Conservation (phyloP, 2,329 filamentous ascomycete genomes). For the Sphaerulina vaccinii region DNA sequence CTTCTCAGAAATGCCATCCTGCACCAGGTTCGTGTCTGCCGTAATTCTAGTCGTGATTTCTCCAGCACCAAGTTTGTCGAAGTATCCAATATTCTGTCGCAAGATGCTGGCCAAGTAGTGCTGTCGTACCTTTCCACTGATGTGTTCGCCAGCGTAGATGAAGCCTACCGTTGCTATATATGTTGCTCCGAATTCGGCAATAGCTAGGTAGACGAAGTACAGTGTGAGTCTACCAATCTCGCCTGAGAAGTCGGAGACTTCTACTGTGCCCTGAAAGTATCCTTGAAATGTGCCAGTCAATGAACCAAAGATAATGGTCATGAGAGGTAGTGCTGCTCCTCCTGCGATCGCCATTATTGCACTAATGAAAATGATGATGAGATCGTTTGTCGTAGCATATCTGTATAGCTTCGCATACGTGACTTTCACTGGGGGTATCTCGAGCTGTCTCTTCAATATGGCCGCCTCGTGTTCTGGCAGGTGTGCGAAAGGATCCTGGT, state of each 20-base stretch:
- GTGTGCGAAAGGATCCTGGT: constrained; percentile 38
- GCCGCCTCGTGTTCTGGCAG: constrained; percentile 40
- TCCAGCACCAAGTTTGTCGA: constrained; percentile 87
- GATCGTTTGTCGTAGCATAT: constrained; percentile 45
- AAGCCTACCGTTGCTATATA: constrained; percentile 85
- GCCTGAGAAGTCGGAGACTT: constrained; percentile 57
- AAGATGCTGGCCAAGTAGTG: constrained; percentile 82
- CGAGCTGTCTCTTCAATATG: constrained; percentile 41
- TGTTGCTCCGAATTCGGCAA: constrained; percentile 73
- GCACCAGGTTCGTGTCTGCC: constrained; percentile 87
- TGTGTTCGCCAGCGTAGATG: constrained; percentile 62
- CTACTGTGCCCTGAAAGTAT: constrained; percentile 52
- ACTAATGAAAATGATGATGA: constrained; percentile 42
- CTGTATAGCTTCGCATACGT: constrained; percentile 45
- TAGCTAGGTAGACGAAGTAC: constrained; percentile 82
- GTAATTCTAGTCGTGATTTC: constrained; percentile 95
- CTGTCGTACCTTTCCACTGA: constrained; percentile 58
- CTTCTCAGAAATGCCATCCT: constrained; percentile 92
- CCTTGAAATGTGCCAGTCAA: constrained; percentile 69
- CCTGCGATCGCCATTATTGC: constrained; percentile 38
- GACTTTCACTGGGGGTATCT: constrained; percentile 44
- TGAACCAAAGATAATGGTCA: constrained; percentile 67
- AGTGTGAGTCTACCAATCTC: constrained; percentile 65
- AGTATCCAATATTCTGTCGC: constrained; percentile 86
- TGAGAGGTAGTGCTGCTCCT: constrained; percentile 40